phyloP scores from a whole-genome alignment of 2,329 filamentous ascomycete genomes.

The Venturia oleaginea region DNA sequence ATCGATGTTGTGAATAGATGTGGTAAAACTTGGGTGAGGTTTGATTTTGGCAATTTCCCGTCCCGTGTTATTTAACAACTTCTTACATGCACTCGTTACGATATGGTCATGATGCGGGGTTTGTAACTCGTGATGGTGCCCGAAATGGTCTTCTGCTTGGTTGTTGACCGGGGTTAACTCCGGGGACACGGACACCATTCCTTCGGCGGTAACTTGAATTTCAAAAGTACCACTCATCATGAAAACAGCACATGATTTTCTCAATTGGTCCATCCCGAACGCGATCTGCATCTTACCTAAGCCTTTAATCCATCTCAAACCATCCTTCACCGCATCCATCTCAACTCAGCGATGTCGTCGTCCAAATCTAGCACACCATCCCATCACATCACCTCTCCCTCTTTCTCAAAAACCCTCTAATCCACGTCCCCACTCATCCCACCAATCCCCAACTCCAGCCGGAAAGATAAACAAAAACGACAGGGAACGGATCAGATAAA shows the following conservation, averaged over 20 bases:
- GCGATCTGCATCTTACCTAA: no score
- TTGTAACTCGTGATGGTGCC: background rate
- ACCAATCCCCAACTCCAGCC: background rate
- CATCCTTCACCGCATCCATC: no score
- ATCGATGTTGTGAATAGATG: background rate
- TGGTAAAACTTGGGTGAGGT: no score
- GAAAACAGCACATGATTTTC: no score
- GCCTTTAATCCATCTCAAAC: background rate
- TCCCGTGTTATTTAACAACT: no score
- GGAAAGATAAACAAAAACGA: background rate
- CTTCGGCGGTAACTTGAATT: no score
- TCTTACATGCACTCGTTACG: background rate
- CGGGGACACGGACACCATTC: no score
- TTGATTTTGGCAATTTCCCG: no score
- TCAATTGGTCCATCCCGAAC: no score
- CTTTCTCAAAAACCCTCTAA: background rate
- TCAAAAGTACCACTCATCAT: no score
- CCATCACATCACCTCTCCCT: no score
- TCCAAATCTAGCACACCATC: background rate
- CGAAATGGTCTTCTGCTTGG: background rate
- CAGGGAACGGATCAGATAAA: constrained; percentile 3
- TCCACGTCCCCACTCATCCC: background rate
- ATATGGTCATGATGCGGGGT: background rate
- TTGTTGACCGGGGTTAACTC: background rate
- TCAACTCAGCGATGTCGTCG: background rate